Evolutionary conservation across 2,329 filamentous ascomycete species (phyloP).

Genomic region (Canariomyces notabilis): DNA sequence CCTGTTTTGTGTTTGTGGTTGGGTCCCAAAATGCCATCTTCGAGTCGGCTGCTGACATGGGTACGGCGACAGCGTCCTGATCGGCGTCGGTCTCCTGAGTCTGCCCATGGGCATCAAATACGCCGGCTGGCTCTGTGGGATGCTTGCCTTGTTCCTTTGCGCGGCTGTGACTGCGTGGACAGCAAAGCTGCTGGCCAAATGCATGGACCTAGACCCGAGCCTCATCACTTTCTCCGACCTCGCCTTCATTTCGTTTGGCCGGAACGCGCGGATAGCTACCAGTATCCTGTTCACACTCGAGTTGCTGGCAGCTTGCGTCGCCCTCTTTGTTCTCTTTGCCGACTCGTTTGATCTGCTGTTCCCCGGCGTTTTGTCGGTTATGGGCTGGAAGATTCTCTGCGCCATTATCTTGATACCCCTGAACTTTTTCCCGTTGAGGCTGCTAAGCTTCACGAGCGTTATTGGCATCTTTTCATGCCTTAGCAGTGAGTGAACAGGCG

Average conservation of each 20-base stretch:
- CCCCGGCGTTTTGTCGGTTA: slow-evolving; percentile 58
- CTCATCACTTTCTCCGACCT: slow-evolving; percentile 93
- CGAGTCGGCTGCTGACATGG: slow-evolving; percentile 11
- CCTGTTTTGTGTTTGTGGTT: background rate
- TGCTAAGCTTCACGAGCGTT: slow-evolving; percentile 85
- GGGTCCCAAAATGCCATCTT: no score
- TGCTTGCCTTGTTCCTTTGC: slow-evolving; percentile 67
- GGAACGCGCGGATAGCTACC: slow-evolving; percentile 72
- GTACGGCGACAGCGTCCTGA: slow-evolving; percentile 58
- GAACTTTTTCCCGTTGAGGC: slow-evolving; percentile 75
- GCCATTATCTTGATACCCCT: slow-evolving; percentile 73
- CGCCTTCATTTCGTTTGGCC: slow-evolving; percentile 85
- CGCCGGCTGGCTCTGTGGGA: slow-evolving; percentile 80
- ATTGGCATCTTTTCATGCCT: slow-evolving; percentile 89
- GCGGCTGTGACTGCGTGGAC: slow-evolving; percentile 80
- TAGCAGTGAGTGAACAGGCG: slow-evolving; percentile 60
- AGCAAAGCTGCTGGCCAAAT: slow-evolving; percentile 76
- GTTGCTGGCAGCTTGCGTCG: slow-evolving; percentile 81
- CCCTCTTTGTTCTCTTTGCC: slow-evolving; percentile 85
- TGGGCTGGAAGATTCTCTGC: slow-evolving; percentile 81
- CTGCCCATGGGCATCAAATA: slow-evolving; percentile 84
- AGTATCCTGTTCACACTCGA: slow-evolving; percentile 86
- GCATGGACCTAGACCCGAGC: slow-evolving; percentile 77
- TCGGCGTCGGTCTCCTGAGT: slow-evolving; percentile 84
- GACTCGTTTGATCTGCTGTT: slow-evolving; percentile 80